Base-by-base conservation (phyloP, 2,329 filamentous ascomycete genomes). In the Cladosporium sp. region DNA sequence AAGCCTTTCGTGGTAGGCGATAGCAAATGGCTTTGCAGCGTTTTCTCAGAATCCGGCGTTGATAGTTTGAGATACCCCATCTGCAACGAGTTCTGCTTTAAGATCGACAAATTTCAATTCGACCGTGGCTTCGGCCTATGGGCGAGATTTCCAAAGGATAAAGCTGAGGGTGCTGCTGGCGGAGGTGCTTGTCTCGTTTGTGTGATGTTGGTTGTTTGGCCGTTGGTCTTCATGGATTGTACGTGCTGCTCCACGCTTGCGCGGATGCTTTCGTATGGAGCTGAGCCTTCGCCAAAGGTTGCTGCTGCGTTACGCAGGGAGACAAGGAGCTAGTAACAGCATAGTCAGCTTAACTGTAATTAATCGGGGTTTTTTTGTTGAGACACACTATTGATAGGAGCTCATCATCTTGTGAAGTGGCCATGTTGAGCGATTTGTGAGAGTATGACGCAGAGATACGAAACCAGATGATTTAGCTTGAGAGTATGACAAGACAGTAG, bases 281-380 rank as follows among this genome's bases (percentile, higher is more conserved):
- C 64, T 26, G 74, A 74, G 46, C 72, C 69, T 62, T 73, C 70
- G 58, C 77, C 77, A 62, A 76, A 78, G 5, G 75, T 77, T n/a
- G 71, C 67, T 11, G 68, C 68, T 26, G 76, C 74, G 63, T 78
- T 78, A 48, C 73, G 72, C 14, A 79, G 72, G 62, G 76, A 78
- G 36, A 69, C 69, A 14, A 76, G 72, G 21, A 79, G 73, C 76
- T 78, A 26, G 18, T 8, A 18, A 11, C 5, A 5, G 26, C 32
- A 2, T 14, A 11, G 23, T 26, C 16, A 46, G n/a, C 13, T 46
- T 10, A 26, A 11, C 2, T 48, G 32, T 57, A 25, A 14, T n/a
- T 10, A 18, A 4, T 3, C 13, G 23, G 7, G 18, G 23, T 1
- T 28, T 23, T 0, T 18, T 23, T 18, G 18, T 46, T 34, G 21